Conservation (phyloP, 2,329 filamentous ascomycete genomes). For the Stemphylium lycopersici region DNA sequence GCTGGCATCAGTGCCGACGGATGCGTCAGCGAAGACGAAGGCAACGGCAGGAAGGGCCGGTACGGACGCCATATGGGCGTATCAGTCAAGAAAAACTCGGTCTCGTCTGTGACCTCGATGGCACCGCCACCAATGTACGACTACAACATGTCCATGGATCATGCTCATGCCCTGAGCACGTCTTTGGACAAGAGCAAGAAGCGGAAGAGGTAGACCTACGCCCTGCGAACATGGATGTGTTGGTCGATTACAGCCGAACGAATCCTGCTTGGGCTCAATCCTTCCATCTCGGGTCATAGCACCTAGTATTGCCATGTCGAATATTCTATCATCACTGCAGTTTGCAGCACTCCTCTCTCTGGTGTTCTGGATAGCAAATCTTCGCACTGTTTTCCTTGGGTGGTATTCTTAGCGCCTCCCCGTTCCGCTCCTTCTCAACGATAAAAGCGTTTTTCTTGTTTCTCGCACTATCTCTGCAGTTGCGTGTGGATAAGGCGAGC, state of each 20-base stretch:
- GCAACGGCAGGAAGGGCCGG: slow-evolving; percentile 93
- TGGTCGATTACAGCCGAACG: not conserved
- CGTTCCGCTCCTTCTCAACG: slow-evolving; percentile 15
- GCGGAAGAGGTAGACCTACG: slow-evolving; percentile 63
- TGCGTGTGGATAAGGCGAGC: slow-evolving; percentile 5
- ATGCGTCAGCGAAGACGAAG: slow-evolving; percentile 96
- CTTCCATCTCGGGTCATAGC: slow-evolving; percentile 12
- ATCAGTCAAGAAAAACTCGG: slow-evolving; percentile 62
- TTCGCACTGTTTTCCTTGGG: slow-evolving; percentile 9
- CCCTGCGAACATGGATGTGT: not conserved
- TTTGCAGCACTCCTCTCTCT: slow-evolving; percentile 5
- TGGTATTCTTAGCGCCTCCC: slow-evolving; percentile 7
- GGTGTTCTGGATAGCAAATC: slow-evolving; percentile 23
- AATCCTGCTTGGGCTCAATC: not conserved
- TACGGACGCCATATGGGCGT: slow-evolving; percentile 77
- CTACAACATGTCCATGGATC: slow-evolving; percentile 31
- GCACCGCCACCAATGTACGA: slow-evolving; percentile 45
- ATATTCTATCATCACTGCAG: slow-evolving; percentile 11
- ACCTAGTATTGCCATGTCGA: slow-evolving; percentile 11
- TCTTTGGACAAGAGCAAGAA: slow-evolving; percentile 69
- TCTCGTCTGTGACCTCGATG: slow-evolving; percentile 37
- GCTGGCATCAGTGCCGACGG: slow-evolving; percentile 91
- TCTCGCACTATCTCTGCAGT: slow-evolving; percentile 7
- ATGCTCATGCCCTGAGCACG: slow-evolving; percentile 23
- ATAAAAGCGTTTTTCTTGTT: slow-evolving; percentile 12